Evolutionary conservation across 140 eudicot genomes (phyloP).

Genomic region (Stevia rebaudiana): DNA sequence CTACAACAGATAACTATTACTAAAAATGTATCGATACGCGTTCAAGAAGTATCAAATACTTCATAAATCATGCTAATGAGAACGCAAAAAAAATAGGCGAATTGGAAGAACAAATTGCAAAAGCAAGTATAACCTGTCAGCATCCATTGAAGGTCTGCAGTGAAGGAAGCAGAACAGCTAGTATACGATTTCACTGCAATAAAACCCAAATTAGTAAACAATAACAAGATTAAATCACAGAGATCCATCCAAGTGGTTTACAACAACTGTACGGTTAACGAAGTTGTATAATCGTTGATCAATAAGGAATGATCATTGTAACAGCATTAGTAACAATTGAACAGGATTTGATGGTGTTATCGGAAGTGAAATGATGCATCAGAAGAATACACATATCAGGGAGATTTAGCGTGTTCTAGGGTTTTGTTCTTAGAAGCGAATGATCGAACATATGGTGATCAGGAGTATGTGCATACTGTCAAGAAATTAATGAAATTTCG

Average conservation of each 20-base stretch:
- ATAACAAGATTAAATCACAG: background rate
- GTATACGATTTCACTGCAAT: constrained; percentile 14
- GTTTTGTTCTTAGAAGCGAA: constrained; percentile 8
- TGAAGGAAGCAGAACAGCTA: background rate
- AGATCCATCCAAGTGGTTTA: background rate
- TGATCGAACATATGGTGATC: constrained; percentile 4
- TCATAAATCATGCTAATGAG: background rate
- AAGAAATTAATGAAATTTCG: background rate
- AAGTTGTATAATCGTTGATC: background rate
- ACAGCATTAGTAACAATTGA: no score
- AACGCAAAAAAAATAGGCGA: background rate
- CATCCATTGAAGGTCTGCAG: constrained; percentile 35
- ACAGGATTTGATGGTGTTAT: no score
- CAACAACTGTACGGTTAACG: background rate
- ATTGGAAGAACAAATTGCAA: background rate
- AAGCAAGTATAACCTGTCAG: constrained; percentile 37
- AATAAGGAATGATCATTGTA: no score
- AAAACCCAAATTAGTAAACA: constrained; percentile 1
- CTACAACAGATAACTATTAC: constrained; percentile 24
- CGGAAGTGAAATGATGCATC: background rate
- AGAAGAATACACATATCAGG: background rate
- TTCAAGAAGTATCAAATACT: background rate
- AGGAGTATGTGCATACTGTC: background rate
- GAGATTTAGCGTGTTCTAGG: constrained; percentile 11
- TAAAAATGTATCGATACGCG: no score